Evolutionary conservation across 441 rosid species (phyloP).

Genomic region (Flueggea neowawraea): DNA sequence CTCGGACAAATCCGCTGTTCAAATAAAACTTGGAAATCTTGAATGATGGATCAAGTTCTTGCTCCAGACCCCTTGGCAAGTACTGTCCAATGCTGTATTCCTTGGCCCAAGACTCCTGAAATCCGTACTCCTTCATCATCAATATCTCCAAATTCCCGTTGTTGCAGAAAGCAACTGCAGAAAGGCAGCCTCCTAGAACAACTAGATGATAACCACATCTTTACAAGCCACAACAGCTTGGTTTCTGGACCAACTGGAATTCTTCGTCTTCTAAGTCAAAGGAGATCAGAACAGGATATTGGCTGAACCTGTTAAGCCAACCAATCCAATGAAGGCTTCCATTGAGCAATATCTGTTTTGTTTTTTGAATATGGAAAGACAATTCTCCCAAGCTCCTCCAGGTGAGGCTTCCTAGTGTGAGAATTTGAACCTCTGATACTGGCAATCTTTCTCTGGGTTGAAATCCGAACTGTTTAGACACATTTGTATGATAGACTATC

Average conservation of each 20-base stretch:
- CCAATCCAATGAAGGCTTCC: too few relatives aligned
- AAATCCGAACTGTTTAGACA: too few relatives aligned
- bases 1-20: not conserved
- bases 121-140: constrained; percentile 12
- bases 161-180: not conserved
- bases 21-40: not conserved
- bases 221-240: not conserved
- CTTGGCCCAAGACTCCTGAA: constrained; percentile 8
- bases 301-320: too few relatives aligned
- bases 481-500: too few relatives aligned
- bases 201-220: constrained; percentile 3
- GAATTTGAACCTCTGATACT: too few relatives aligned
- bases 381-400: too few relatives aligned
- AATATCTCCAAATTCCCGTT: constrained; percentile 10
- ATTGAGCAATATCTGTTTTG: too few relatives aligned
- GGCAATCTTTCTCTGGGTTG: too few relatives aligned
- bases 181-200: constrained; percentile 7
- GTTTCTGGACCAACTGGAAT: constrained; percentile 4
- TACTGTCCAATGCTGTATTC: not conserved
- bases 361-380: too few relatives aligned
- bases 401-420: too few relatives aligned
- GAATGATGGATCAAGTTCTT: not conserved
- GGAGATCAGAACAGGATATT: not conserved
- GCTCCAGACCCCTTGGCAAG: not conserved
- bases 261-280: constrained; percentile 11